These are phyloP conservation scores for Ramaria rubella DNA, from an alignment of 768 basidiomycete species.

Conservation along the genomic window DNA sequence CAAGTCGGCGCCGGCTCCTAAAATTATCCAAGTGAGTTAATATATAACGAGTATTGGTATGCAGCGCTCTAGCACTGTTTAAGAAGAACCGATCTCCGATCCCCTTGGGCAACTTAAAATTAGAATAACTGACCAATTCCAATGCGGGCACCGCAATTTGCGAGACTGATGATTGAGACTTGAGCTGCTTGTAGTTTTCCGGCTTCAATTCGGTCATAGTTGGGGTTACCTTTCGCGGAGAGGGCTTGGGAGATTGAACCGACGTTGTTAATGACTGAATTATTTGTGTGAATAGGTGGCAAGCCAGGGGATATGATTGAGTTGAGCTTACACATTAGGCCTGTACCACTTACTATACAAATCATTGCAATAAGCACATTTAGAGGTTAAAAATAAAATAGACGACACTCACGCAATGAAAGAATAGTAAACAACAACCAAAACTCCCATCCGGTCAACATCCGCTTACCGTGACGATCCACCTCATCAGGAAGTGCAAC, in stretches of 20 bases:
- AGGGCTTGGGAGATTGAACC: slow-evolving; percentile 69
- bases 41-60: not conserved
- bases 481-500: slow-evolving; percentile 14
- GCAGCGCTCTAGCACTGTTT: no score
- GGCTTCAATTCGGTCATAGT: slow-evolving; percentile 62
- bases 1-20: slow-evolving; percentile 67
- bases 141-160: slow-evolving; percentile 76
- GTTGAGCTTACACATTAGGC: slow-evolving; percentile 58
- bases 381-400: not conserved
- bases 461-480: slow-evolving; percentile 47
- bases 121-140: slow-evolving; percentile 47
- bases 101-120: not conserved
- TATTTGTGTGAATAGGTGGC: slow-evolving; percentile 3
- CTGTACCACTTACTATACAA: slow-evolving; percentile 54
- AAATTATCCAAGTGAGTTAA: not conserved
- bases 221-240: slow-evolving; percentile 50
- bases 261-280: slow-evolving; percentile 77
- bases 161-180: slow-evolving; percentile 75
- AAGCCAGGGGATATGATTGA: not conserved
- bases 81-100: no score
- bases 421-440: slow-evolving; percentile 54
- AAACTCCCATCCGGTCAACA: slow-evolving; percentile 53
- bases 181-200: slow-evolving; percentile 76
- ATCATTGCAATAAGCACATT: slow-evolving; percentile 4
- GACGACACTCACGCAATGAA: slow-evolving; percentile 43